Percentiles rank a stretch among this genome's conserved stretches.
These are phyloP conservation scores for Casaregolazyma suthepensis DNA, from an alignment of 1,139 yeast species.

Conservation along the genomic window DNA sequence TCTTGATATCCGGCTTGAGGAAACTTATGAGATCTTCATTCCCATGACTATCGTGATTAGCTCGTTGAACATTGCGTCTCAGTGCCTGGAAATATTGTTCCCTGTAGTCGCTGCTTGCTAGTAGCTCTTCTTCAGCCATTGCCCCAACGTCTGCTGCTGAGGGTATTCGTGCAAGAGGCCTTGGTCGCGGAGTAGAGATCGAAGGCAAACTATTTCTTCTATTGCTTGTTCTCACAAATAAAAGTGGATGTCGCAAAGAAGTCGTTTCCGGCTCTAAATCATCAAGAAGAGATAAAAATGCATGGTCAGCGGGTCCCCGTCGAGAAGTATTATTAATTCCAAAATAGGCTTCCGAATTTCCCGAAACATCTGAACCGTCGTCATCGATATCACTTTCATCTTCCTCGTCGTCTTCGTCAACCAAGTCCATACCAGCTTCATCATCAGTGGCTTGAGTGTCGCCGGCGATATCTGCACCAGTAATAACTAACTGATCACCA, in stretches of 20 bases:
- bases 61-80: not conserved
- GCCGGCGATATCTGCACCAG: conserved; percentile 11
- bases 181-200: not conserved
- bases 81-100: conserved; percentile 1
- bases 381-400: conserved; percentile 18
- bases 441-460: conserved; percentile 16
- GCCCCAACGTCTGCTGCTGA: not conserved
- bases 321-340: conserved; percentile 12
- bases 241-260: conserved; percentile 3
- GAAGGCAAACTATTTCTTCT: not conserved
- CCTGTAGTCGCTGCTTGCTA: not conserved
- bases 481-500: conserved; percentile 7
- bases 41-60: not conserved
- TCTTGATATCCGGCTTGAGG: conserved; percentile 36
- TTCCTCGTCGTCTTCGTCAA: conserved; percentile 21
- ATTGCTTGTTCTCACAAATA: not conserved
- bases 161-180: not conserved
- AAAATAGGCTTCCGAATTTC: conserved; percentile 13
- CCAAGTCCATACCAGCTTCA: conserved; percentile 20
- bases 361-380: conserved; percentile 12
- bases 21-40: conserved; percentile 21
- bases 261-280: conserved; percentile 1
- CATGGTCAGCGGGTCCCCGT: conserved; percentile 7
- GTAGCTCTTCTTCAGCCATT: not conserved
- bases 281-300: conserved; percentile 9